Evolutionary conservation across 805 yeast genomes (phyloP).

Genomic region (Metschnikowia henanensis): DNA sequence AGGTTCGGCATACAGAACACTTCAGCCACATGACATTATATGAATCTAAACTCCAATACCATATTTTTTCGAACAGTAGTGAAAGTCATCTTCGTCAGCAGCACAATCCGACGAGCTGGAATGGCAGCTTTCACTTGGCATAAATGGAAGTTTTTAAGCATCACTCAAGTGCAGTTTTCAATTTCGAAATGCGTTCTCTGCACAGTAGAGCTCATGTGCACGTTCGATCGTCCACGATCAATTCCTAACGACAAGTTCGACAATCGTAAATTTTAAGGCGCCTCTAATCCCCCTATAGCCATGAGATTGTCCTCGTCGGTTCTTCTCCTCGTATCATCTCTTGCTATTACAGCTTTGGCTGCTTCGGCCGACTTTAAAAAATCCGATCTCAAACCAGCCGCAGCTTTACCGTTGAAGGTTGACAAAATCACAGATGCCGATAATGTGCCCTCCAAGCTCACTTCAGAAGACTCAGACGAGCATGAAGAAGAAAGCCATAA

Average conservation of each 20-base stretch:
- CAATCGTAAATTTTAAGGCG: not conserved
- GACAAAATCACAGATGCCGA: constrained; percentile 13
- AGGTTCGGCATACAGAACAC: too few species aligned
- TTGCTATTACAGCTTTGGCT: constrained; percentile 8
- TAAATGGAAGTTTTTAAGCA: too few species aligned
- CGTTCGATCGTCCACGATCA: not conserved
- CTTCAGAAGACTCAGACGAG: constrained; percentile 1
- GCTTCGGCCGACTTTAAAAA: not conserved
- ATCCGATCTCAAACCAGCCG: constrained; percentile 5
- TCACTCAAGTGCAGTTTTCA: too few species aligned
- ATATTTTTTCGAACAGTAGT: too few species aligned
- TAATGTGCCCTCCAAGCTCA: constrained; percentile 10
- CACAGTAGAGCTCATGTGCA: not conserved
- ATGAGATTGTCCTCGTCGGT: constrained; percentile 12
- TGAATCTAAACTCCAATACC: too few species aligned
- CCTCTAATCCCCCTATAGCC: not conserved
- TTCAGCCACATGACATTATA: too few species aligned
- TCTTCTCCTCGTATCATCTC: constrained; percentile 5
- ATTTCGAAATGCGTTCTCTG: not conserved
- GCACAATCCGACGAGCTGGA: too few species aligned
- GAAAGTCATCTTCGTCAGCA: too few species aligned
- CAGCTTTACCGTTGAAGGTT: constrained; percentile 8
- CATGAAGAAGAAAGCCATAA: constrained; percentile 7
- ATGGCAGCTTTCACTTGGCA: too few species aligned
- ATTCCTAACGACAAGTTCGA: not conserved